Evolutionary conservation across 2,329 filamentous ascomycete species (phyloP), one percentile per base, ranked within the genome.

Genomic region (Ceratocystis cubensis): DNA sequence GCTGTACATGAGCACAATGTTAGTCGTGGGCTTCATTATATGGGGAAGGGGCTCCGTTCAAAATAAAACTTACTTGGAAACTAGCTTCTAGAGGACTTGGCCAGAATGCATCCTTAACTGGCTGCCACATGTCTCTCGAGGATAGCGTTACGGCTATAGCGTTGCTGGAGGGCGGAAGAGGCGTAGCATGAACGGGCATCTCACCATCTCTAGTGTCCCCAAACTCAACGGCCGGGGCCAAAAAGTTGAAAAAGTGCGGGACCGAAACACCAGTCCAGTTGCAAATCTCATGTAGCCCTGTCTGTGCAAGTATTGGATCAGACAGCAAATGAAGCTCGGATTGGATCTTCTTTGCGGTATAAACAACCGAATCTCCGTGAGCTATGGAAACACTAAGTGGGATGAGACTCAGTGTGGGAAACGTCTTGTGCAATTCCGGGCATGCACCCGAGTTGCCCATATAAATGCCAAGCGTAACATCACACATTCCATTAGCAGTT

Each of bases 351-450:
- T 28, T 45, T 13, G 45, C 53, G 1, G 56, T 59, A n/a, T 3
- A 37, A 6, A 37, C 15, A n/a, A 59, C 28, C 13, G 56, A 59
- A n/a, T 59, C 56, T 4, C 30, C 25, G 8, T 37, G 22, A 7
- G 28, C 22, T 44, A 61, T 48, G 5, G 70, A 72, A 1, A 94
- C 81, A 10, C 80, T 79, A 0, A 96, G 75, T 0, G 91, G 91
- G 1, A 96, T 80, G 3, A 96, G 79, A 70, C 88, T 92, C 22
- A 96, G 79, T 0, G 89, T 94, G 0, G 92, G 91, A 41, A 84
- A 86, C 0, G 81, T 76, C 0, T 70, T 70, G 0, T 77, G 73
- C 1, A 82, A 76, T 0, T 80, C 76, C 7, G 80, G 75, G 0
- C 81, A 30, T 17, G 41, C 30, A n/a, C 46, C 80, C 64, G 91